phyloP scores from a whole-genome alignment of 73 alveolate species.

The Paramecium sexaurelia region DNA sequence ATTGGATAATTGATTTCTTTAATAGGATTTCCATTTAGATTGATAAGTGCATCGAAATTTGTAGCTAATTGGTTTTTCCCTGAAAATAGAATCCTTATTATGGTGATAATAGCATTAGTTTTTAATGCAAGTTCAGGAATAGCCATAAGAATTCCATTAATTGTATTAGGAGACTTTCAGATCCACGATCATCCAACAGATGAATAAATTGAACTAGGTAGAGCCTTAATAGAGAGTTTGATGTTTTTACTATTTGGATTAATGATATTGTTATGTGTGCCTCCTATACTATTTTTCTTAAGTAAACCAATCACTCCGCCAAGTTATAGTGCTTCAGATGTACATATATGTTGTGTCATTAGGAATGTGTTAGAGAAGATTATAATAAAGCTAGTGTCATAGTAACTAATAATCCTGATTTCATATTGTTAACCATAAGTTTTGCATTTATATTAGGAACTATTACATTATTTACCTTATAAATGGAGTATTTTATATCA shows the following conservation, averaged over 20 bases:
- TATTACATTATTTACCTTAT: constrained; percentile 18
- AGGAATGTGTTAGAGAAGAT: constrained; percentile 55
- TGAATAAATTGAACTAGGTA: constrained; percentile 13
- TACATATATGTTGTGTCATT: not conserved
- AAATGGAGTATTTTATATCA: constrained; percentile 27
- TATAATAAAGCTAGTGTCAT: not conserved
- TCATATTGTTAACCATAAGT: constrained; percentile 34
- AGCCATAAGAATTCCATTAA: constrained; percentile 46
- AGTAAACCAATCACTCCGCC: constrained; percentile 44
- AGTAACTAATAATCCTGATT: not conserved
- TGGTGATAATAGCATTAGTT: constrained; percentile 41
- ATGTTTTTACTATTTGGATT: constrained; percentile 25
- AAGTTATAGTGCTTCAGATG: constrained; percentile 58
- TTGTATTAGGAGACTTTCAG: not conserved
- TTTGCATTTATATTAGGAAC: constrained; percentile 53
- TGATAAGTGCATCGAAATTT: constrained; percentile 42
- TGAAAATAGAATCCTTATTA: constrained; percentile 34
- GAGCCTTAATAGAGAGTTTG: not conserved
- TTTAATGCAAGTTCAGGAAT: constrained; percentile 61
- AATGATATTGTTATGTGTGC: constrained; percentile 20
- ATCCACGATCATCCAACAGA: not conserved
- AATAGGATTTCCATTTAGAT: constrained; percentile 49
- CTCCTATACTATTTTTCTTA: constrained; percentile 15
- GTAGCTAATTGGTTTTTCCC: constrained; percentile 61
- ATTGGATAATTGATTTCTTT: constrained; percentile 39